Conservation (phyloP, 2,329 filamentous ascomycete genomes). For the Sporothrix brasiliensis region DNA sequence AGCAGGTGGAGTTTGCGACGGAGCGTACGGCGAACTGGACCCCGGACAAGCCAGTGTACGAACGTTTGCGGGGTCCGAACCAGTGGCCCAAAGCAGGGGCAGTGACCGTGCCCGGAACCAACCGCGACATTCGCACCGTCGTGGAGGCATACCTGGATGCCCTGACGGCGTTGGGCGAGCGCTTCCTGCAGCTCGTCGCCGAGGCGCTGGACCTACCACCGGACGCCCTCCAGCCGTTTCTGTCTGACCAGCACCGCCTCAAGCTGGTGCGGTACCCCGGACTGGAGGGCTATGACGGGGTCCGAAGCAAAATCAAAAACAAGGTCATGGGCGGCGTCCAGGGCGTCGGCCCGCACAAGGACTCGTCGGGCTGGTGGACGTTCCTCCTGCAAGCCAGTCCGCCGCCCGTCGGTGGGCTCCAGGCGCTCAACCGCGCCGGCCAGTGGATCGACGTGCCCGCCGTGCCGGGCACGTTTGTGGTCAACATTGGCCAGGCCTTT, state of each 20-base stretch:
- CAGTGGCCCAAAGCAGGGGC: slow-evolving; percentile 28
- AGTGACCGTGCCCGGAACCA: slow-evolving; percentile 2
- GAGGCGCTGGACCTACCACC: slow-evolving; percentile 55
- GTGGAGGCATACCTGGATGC: slow-evolving; percentile 56
- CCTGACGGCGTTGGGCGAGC: slow-evolving; percentile 54
- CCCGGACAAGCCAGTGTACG: slow-evolving; percentile 44
- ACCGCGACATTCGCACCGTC: slow-evolving; percentile 41
- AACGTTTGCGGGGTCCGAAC: slow-evolving; percentile 53
- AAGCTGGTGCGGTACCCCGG: slow-evolving; percentile 60
- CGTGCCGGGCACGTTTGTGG: slow-evolving; percentile 55
- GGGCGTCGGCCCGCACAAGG: slow-evolving; percentile 65
- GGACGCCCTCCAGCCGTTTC: slow-evolving; percentile 55
- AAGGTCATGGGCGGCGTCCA: slow-evolving; percentile 42
- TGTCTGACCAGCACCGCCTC: slow-evolving; percentile 61
- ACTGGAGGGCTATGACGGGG: slow-evolving; percentile 15
- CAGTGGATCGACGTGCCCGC: slow-evolving; percentile 56
- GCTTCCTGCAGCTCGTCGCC: slow-evolving; percentile 60
- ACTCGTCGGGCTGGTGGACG: slow-evolving; percentile 66
- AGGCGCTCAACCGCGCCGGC: slow-evolving; percentile 54
- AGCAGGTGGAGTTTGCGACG: slow-evolving; percentile 64
- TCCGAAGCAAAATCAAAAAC: no score
- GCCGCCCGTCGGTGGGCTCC: slow-evolving; percentile 52
- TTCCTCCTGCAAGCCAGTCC: slow-evolving; percentile 64
- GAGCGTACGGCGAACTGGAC: slow-evolving; percentile 50
- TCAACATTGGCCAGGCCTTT: slow-evolving; percentile 62